Percentiles rank a stretch among this genome's conserved stretches.
These are phyloP conservation scores for Hypoxylon perforatum DNA, from an alignment of 495 filamentous ascomycete species.

Conservation along the genomic window DNA sequence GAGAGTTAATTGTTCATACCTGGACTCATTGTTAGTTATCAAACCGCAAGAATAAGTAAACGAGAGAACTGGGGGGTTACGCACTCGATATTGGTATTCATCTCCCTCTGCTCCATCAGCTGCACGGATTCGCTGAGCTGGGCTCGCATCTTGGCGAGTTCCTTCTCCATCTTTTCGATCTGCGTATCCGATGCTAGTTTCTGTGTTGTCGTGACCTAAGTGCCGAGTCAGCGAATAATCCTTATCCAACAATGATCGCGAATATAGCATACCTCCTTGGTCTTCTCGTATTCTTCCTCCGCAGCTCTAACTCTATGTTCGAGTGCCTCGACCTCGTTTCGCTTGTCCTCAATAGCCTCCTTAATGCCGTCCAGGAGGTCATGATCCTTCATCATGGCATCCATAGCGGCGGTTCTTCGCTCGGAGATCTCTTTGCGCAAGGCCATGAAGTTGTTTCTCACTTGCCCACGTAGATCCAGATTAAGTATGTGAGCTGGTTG, in stretches of 20 bases:
- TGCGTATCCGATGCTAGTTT: conserved; percentile 88
- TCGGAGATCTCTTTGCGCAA: conserved; percentile 91
- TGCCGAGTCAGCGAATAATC: conserved; percentile 31
- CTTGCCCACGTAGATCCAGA: conserved; percentile 81
- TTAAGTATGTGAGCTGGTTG: conserved; percentile 88
- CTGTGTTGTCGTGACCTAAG: conserved; percentile 79
- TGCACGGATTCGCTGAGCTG: conserved; percentile 89
- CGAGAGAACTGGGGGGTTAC: conserved; percentile 32
- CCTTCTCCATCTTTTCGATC: conserved; percentile 98
- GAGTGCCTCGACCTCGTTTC: conserved; percentile 89
- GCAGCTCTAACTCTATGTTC: conserved; percentile 85
- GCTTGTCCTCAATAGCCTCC: conserved; percentile 94
- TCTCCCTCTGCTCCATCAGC: conserved; percentile 92
- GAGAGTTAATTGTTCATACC: conserved; percentile 89
- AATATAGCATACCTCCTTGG: conserved; percentile 74
- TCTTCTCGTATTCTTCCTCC: conserved; percentile 93
- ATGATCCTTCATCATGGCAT: conserved; percentile 88
- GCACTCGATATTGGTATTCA: conserved; percentile 95
- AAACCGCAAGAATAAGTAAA: background rate
- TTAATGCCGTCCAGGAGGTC: conserved; percentile 92
- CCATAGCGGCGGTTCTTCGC: conserved; percentile 80
- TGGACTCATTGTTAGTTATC: conserved; percentile 48
- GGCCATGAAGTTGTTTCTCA: conserved; percentile 79
- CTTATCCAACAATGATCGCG: background rate
- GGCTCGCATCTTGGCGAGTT: conserved; percentile 89